Evolutionary conservation across 2,329 filamentous ascomycete species (phyloP).

Genomic region (Pyricularia pennisetigena): DNA sequence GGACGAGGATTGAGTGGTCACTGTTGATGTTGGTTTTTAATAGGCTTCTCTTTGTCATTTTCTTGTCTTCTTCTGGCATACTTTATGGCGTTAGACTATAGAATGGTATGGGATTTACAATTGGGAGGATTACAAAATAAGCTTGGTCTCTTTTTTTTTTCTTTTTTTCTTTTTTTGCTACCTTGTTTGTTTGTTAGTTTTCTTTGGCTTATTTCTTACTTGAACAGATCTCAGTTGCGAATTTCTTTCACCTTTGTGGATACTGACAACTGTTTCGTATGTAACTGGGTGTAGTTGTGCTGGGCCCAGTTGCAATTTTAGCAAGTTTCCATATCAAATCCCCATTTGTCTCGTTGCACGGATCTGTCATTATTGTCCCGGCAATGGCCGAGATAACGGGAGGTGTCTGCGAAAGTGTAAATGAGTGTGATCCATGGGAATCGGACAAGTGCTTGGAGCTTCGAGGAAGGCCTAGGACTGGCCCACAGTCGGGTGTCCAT

Average conservation of each 20-base stretch:
- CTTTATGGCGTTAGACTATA: not conserved
- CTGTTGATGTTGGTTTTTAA: not conserved
- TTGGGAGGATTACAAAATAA: not conserved
- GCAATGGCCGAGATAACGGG: too few relatives aligned
- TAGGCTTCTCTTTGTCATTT: not conserved
- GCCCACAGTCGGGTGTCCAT: not conserved
- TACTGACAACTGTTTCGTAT: not conserved
- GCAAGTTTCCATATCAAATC: not conserved
- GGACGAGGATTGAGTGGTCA: not conserved
- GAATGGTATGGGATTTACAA: not conserved
- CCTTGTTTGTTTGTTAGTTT: not conserved
- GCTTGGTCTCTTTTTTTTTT: not conserved
- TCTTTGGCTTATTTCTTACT: not conserved
- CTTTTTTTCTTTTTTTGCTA: not conserved
- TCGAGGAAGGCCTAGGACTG: not conserved
- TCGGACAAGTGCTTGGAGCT: not conserved
- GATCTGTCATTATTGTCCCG: not conserved
- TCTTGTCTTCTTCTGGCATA: not conserved
- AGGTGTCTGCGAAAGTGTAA: too few relatives aligned
- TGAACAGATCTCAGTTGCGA: not conserved
- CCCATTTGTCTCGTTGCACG: not conserved
- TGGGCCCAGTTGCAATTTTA: not conserved
- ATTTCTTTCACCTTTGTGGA: not conserved
- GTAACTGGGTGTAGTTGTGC: not conserved
- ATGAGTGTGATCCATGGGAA: too few relatives aligned